Evolutionary conservation across 768 basidiomycete genomes (phyloP).

Genomic region (Pisolithus microcarpus): DNA sequence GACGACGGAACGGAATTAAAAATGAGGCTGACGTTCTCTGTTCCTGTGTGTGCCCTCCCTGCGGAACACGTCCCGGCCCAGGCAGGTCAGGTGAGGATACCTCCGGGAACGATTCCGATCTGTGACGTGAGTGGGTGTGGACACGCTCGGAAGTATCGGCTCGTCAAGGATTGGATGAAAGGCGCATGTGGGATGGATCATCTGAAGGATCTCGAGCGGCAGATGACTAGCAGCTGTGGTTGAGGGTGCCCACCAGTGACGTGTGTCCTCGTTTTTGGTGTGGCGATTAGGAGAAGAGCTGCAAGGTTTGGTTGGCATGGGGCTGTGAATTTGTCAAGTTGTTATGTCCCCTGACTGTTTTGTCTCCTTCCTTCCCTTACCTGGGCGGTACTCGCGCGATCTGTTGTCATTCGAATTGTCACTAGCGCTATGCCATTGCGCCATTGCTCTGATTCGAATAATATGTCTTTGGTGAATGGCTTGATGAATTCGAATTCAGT

Average conservation of each 20-base stretch:
- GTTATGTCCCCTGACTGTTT: too few species aligned
- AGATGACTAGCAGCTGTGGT: constrained; percentile 1
- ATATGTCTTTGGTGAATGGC: too few species aligned
- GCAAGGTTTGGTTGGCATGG: not conserved
- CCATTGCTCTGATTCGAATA: too few species aligned
- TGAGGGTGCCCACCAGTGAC: not conserved
- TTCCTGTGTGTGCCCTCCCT: constrained; percentile 35
- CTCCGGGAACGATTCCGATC: constrained; percentile 7
- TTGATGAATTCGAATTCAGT: too few species aligned
- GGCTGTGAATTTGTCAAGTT: too few species aligned
- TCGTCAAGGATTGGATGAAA: constrained; percentile 53
- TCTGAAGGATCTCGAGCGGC: constrained; percentile 47
- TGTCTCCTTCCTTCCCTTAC: too few species aligned
- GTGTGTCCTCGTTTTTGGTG: not conserved
- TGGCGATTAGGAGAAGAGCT: not conserved
- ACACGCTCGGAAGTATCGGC: constrained; percentile 51
- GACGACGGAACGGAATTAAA: not conserved
- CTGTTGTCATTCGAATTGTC: too few species aligned
- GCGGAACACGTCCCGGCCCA: constrained; percentile 10
- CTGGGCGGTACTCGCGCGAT: too few species aligned
- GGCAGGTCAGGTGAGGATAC: constrained; percentile 9
- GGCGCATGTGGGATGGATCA: constrained; percentile 63
- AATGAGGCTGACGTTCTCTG: constrained; percentile 48
- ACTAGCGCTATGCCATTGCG: too few species aligned
- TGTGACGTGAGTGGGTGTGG: constrained; percentile 59